Conservation (phyloP, 2,329 filamentous ascomycete genomes). For the Epichloe amarillans region DNA sequence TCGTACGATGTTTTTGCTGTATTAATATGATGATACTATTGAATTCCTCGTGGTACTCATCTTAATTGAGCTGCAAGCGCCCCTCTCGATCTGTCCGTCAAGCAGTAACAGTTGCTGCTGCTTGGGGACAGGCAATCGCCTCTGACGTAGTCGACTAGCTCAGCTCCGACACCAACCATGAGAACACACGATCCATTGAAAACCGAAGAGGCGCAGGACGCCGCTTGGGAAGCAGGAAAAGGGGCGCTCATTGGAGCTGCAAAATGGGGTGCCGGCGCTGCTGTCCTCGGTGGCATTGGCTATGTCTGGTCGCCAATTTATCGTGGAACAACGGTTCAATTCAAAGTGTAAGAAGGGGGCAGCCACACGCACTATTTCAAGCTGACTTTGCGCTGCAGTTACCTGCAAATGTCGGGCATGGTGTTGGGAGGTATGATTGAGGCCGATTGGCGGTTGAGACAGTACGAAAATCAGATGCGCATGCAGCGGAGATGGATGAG, state of each 20-base stretch:
- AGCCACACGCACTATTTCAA: not conserved
- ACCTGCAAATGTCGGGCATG: constrained; percentile 77
- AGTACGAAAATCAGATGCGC: constrained; percentile 53
- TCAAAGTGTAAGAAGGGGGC: constrained; percentile 51
- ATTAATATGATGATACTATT: not conserved
- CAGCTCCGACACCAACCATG: constrained; percentile 19
- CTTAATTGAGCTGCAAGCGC: not conserved
- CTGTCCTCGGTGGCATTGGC: constrained; percentile 46
- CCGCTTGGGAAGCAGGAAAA: constrained; percentile 56
- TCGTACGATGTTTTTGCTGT: not conserved
- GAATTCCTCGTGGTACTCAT: not conserved
- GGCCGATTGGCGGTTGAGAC: constrained; percentile 54
- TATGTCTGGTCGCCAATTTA: constrained; percentile 58
- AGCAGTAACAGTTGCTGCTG: not conserved
- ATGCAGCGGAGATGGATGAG: constrained; percentile 48
- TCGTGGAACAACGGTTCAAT: constrained; percentile 57
- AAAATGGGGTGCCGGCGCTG: constrained; percentile 60
- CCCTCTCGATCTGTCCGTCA: not conserved
- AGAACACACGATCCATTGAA: constrained; percentile 43
- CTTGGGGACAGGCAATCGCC: not conserved
- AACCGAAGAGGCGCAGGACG: constrained; percentile 53
- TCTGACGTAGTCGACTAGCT: not conserved
- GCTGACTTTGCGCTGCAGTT: constrained; percentile 32
- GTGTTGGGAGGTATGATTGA: constrained; percentile 66
- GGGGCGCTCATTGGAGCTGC: constrained; percentile 54